Evolutionary conservation across 2,329 filamentous ascomycete genomes (phyloP).

Genomic region (Helminthosporium solani): DNA sequence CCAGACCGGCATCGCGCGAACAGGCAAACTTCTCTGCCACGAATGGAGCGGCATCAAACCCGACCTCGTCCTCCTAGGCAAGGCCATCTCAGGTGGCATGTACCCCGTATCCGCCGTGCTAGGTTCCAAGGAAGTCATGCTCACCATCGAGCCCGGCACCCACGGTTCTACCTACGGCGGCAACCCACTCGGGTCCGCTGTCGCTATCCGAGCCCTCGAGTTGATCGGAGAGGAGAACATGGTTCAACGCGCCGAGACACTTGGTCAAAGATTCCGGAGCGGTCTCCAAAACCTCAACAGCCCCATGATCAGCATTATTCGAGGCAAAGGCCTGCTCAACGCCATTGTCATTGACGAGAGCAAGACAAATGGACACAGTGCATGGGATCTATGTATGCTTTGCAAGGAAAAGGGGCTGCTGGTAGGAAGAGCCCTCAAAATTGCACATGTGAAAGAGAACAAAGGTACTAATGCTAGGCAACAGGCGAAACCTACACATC

Average conservation of each 20-base stretch:
- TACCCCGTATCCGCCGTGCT: constrained; percentile 97
- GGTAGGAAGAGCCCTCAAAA: constrained; percentile 59
- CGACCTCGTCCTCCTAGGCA: constrained; percentile 90
- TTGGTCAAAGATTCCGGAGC: constrained; percentile 82
- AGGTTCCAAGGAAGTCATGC: constrained; percentile 85
- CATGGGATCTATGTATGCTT: constrained; percentile 95
- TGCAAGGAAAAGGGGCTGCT: constrained; percentile 93
- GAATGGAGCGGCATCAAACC: constrained; percentile 96
- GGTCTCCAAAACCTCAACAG: constrained; percentile 73
- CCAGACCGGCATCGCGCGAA: constrained; percentile 94
- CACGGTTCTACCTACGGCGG: constrained; percentile 98
- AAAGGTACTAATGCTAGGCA: constrained; percentile 26
- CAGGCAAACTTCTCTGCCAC: constrained; percentile 88
- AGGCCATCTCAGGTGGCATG: constrained; percentile 97
- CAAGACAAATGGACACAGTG: constrained; percentile 79
- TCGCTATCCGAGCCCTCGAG: constrained; percentile 92
- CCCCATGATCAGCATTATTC: constrained; percentile 77
- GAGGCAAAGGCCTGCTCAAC: constrained; percentile 92
- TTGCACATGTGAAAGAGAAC: constrained; percentile 36
- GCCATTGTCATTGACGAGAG: constrained; percentile 94
- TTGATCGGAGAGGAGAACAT: constrained; percentile 90
- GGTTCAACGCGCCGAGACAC: constrained; percentile 74
- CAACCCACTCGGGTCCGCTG: constrained; percentile 91
- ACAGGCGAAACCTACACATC: constrained; percentile 95
- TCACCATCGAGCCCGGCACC: constrained; percentile 92